These are phyloP conservation scores for Cardamine occulta DNA, from an alignment of 345 rosid genomes.

Conservation along the genomic window DNA sequence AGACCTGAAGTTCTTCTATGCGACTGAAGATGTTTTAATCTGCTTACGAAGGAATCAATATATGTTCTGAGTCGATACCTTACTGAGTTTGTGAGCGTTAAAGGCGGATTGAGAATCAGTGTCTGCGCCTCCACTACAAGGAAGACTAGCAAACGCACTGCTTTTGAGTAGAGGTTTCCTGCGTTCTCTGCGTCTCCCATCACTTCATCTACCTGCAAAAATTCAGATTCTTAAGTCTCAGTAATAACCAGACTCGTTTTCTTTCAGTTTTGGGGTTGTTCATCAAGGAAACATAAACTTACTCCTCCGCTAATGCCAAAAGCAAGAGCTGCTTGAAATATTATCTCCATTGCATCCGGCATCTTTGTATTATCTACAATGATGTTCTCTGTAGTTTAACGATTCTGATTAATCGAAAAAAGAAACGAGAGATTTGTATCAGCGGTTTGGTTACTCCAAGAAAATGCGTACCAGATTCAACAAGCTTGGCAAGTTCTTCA, in stretches of 20 bases:
- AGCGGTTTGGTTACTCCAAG: constrained; percentile 3
- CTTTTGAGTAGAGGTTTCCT: constrained; percentile 64
- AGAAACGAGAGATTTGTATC: constrained; percentile 14
- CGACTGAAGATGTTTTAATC: constrained; percentile 62
- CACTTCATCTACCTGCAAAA: constrained; percentile 76
- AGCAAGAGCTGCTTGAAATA: constrained; percentile 87
- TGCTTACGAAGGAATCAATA: constrained; percentile 65
- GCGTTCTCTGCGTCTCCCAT: constrained; percentile 81
- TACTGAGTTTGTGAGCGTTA: constrained; percentile 87
- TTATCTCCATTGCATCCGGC: constrained; percentile 98
- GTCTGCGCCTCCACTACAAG: constrained; percentile 88
- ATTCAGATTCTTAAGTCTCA: constrained; percentile 10
- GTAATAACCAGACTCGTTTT: neutral
- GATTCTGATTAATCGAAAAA: neutral
- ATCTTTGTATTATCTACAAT: constrained; percentile 70
- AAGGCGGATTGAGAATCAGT: constrained; percentile 83
- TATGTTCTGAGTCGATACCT: constrained; percentile 67
- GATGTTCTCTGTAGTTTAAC: constrained; percentile 20
- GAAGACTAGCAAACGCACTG: constrained; percentile 71
- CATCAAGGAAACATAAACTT: constrained; percentile 43
- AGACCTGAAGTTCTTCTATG: constrained; percentile 55
- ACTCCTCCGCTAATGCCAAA: constrained; percentile 84
- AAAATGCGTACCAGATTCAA: constrained; percentile 73
- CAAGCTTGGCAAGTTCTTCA: constrained; percentile 78
- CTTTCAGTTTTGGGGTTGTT: neutral